Base-by-base conservation (phyloP, 371 early-diverging fungal species). In the Capillidium rhysosporum region DNA sequence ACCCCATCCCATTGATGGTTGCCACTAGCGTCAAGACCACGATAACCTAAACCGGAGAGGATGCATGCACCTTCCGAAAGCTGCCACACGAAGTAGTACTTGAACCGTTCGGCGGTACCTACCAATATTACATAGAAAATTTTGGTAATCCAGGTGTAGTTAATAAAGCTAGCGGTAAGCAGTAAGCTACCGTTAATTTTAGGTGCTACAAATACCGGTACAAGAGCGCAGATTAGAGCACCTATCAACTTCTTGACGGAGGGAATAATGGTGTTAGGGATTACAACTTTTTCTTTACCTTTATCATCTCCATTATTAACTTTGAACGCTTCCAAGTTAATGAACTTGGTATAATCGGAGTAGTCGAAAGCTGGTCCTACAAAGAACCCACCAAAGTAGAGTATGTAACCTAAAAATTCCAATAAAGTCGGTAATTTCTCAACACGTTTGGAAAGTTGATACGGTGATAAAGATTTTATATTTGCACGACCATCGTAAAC, bases 41-140 rank as follows among this genome's bases (percentile, higher is more conserved):
- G 77, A 60, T 76, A 90, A 0, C 92, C 90, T 54, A 92, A 71
- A 1, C 93, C 92, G 21, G 79, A 68, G 24, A 92, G 56, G 12
- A 81, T 70, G 61, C 89, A 87, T 3, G 85, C 82, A 4, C 86
- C 89, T 67, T 93, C 91, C 31, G 89, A 67, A 49, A 93, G 58
- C 49, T 74, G 73, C 91, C 92, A 93, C 5, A 82, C 84, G 0
- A 72, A 69, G 62, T 91, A 93, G 65, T 82, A 92, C 57, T 89
- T 84, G 30, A 80, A 67, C 1, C 93, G 75, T 0, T 79, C 75
- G 20, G 72, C 61, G 34, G 84, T 60, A 0, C 80, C 84, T 0
- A 77, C 69, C 12, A 79, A 23, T 41, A 77, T 72, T 47, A 90
- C 55, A 59, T 75, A 82, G 1, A 67, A 52, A 23, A 83, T 64